Base-by-base conservation (phyloP, 495 filamentous ascomycete species). In the Hypoxylon perforatum region DNA sequence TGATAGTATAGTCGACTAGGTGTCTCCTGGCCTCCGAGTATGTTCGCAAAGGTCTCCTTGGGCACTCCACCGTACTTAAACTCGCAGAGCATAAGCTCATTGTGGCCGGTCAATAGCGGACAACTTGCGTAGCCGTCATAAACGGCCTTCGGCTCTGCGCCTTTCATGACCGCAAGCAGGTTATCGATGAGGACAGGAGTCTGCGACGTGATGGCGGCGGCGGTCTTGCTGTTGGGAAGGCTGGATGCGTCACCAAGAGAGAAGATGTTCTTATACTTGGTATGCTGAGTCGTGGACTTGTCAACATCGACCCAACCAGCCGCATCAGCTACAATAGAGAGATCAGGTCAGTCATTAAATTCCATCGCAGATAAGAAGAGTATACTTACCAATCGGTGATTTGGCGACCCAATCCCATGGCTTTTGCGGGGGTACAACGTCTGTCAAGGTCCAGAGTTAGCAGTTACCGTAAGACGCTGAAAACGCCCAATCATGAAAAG, bases 81-180 rank as follows among this genome's bases (percentile, higher is more conserved):
- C 77, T 91, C 88, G 14, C 86, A 87, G 39, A 91, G 81, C 46
- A 91, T 79, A 12, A 91, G 86, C 77, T 91, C 88, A 53, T 83
- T 83, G 63, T 90, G 87, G 63, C 87, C 83, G 0, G 86, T 88
- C 65, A 85, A 48, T n/a, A 91, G 80, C 21, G 88, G 88, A 75
- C 88, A 91, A 1, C 87, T 89, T 0, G 88, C 87, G 73, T 91
- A 91, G 7, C 88, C 88, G 56, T 91, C 88, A 57, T 91, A 91
- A 4, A 44, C 50, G 0, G 78, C 78, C 51, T 81, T 76, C 0
- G 70, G 66, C 60, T 84, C 77, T 77, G 86, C 85, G 56, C 88
- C 87, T 23, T 85, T 80, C 75, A 87, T 76, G 2, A 74, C 52
- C 8, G 69, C 71, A 15, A 90, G 65, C 39, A 91, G 53, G 71